These are phyloP conservation scores for Pythium sp. DNA, from an alignment of 352 stramenopile genomes.

Conservation along the genomic window DNA sequence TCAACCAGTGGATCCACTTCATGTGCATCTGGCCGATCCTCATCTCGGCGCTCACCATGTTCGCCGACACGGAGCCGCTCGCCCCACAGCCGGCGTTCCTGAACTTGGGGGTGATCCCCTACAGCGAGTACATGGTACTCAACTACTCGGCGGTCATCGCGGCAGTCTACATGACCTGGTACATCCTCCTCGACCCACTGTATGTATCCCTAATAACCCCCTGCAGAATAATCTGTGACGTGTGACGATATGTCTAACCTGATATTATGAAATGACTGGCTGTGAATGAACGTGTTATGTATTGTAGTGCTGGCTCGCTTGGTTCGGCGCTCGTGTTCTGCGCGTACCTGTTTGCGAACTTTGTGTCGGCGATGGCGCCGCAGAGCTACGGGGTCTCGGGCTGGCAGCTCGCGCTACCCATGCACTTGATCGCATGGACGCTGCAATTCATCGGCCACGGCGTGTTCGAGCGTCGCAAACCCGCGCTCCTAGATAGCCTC, in stretches of 20 bases:
- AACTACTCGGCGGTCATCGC: slow-evolving; percentile 57
- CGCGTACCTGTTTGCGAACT: slow-evolving; percentile 61
- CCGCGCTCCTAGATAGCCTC: slow-evolving; percentile 81
- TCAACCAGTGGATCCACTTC: slow-evolving; percentile 84
- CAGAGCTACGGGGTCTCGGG: slow-evolving; percentile 31
- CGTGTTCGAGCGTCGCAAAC: slow-evolving; percentile 83
- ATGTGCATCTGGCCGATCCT: slow-evolving; percentile 86
- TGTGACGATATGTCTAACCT: not conserved
- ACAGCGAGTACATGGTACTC: slow-evolving; percentile 52
- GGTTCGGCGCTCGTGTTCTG: slow-evolving; percentile 49
- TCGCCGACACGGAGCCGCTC: slow-evolving; percentile 41
- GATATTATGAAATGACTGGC: not conserved
- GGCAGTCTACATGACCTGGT: slow-evolving; percentile 76
- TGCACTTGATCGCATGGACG: slow-evolving; percentile 70
- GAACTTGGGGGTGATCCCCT: slow-evolving; percentile 21
- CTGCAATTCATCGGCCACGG: slow-evolving; percentile 85
- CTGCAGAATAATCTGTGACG: not conserved
- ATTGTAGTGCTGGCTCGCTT: slow-evolving; percentile 41
- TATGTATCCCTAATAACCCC: slow-evolving; percentile 15
- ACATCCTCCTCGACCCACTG: slow-evolving; percentile 61
- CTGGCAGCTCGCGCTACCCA: slow-evolving; percentile 51
- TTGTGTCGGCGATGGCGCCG: slow-evolving; percentile 38
- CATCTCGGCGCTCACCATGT: slow-evolving; percentile 65
- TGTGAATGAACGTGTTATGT: slow-evolving; percentile 1
- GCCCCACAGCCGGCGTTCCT: slow-evolving; percentile 24